These are phyloP conservation scores for Rugosomyces carneus DNA, from an alignment of 1,284 basidiomycete species.

Conservation along the genomic window DNA sequence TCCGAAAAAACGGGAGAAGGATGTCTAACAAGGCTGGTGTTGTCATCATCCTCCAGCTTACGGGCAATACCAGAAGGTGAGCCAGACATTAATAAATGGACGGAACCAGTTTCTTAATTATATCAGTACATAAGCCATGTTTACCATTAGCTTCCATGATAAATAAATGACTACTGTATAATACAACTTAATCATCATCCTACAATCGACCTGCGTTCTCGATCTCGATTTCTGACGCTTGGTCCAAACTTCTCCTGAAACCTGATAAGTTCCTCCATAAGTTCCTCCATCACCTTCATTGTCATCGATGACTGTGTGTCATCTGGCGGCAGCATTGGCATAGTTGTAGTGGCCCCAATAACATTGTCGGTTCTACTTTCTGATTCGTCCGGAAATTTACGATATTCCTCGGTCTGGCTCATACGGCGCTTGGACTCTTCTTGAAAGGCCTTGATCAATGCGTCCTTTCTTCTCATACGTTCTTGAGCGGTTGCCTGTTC, in stretches of 20 bases:
- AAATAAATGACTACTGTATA: not conserved
- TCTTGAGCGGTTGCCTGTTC: constrained; percentile 76
- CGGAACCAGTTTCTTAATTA: no score
- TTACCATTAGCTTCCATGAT: constrained; percentile 3
- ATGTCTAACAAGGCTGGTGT: constrained; percentile 8
- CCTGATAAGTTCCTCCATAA: constrained; percentile 79
- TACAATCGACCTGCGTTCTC: constrained; percentile 30
- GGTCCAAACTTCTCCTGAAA: constrained; percentile 85
- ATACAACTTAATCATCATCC: constrained; percentile 2
- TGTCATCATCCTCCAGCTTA: constrained; percentile 3
- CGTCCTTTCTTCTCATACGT: constrained; percentile 61
- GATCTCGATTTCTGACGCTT: constrained; percentile 49
- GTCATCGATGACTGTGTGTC: constrained; percentile 33
- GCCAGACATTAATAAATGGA: constrained; percentile 10
- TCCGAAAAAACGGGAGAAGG: constrained; percentile 24
- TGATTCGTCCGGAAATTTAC: constrained; percentile 4
- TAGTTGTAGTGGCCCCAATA: not conserved
- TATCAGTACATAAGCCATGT: not conserved
- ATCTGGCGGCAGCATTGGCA: constrained; percentile 6
- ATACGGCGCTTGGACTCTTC: constrained; percentile 25
- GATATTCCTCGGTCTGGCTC: constrained; percentile 3
- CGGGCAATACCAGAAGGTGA: constrained; percentile 1
- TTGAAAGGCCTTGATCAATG: constrained; percentile 52
- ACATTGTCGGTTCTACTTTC: not conserved
- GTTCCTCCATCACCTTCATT: constrained; percentile 80